Conservation (phyloP, 257 asterid genomes). For the Penstemon newberryi region DNA sequence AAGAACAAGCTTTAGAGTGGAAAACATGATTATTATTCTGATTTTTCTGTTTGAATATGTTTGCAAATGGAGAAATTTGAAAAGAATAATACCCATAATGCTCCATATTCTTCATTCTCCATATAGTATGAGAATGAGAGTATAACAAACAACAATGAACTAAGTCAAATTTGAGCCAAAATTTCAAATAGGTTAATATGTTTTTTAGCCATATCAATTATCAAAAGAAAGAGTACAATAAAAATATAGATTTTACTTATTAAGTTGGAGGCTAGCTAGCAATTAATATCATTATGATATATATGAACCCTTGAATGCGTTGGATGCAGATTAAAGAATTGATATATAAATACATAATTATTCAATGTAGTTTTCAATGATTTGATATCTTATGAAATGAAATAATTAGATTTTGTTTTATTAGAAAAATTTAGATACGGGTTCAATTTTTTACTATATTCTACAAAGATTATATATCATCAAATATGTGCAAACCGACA, state of each 20-base stretch:
- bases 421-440: no score
- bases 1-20: constrained; percentile 34
- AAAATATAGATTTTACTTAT: constrained; percentile 9
- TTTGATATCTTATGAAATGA: no score
- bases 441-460: no score
- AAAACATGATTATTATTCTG: constrained; percentile 33
- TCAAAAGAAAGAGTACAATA: not conserved
- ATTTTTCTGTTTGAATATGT: constrained; percentile 26
- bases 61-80: constrained; percentile 25
- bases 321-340: constrained; percentile 18
- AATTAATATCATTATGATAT: constrained; percentile 6
- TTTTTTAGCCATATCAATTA: not conserved
- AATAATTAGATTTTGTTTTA: no score
- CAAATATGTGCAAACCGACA: constrained; percentile 26
- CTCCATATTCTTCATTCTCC: not conserved
- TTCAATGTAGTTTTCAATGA: no score
- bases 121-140: no score
- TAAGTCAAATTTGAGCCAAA: no score
- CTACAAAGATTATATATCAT: constrained; percentile 11
- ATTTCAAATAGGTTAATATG: no score
- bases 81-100: not conserved
- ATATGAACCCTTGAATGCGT: constrained; percentile 10
- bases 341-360: no score
- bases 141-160: no score
- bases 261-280: constrained; percentile 25